Conservation (phyloP, 306 rosid genomes). For the Cicer judaicum region DNA sequence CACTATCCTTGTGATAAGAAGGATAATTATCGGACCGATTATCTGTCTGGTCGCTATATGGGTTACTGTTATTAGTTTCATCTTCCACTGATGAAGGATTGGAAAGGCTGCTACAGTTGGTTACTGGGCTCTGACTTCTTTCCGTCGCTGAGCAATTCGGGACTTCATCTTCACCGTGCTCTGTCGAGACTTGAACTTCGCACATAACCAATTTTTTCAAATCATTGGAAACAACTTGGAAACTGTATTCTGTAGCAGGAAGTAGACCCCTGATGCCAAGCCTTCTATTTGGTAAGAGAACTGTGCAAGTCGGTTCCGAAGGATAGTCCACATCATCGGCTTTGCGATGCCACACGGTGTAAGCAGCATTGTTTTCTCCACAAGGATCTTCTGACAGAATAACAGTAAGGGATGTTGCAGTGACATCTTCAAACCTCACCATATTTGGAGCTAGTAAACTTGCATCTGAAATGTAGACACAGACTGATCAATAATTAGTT, state of each 20-base stretch:
- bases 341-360: constrained; percentile 77
- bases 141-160: constrained; percentile 66
- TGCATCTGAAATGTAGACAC: constrained; percentile 57
- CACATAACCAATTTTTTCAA: constrained; percentile 49
- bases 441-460: constrained; percentile 55
- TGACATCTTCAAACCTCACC: constrained; percentile 76
- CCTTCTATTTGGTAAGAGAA: constrained; percentile 59
- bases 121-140: constrained; percentile 86
- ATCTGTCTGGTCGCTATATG: constrained; percentile 62
- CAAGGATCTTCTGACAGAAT: constrained; percentile 60
- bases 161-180: constrained; percentile 61
- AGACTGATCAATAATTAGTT: constrained; percentile 21
- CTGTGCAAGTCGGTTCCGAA: constrained; percentile 61
- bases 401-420: constrained; percentile 66
- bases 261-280: constrained; percentile 58
- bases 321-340: constrained; percentile 62
- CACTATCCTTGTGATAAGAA: constrained; percentile 57
- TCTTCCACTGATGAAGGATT: constrained; percentile 96
- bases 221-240: constrained; percentile 64
- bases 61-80: constrained; percentile 80
- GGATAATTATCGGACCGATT: constrained; percentile 62
- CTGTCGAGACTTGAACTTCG: constrained; percentile 71
- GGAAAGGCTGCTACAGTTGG: constrained; percentile 89
- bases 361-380: constrained; percentile 53
- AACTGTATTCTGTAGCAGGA: constrained; percentile 78